Base-by-base conservation (phyloP, 352 stramenopile genomes). In the Globisporangium recalcitrans region DNA sequence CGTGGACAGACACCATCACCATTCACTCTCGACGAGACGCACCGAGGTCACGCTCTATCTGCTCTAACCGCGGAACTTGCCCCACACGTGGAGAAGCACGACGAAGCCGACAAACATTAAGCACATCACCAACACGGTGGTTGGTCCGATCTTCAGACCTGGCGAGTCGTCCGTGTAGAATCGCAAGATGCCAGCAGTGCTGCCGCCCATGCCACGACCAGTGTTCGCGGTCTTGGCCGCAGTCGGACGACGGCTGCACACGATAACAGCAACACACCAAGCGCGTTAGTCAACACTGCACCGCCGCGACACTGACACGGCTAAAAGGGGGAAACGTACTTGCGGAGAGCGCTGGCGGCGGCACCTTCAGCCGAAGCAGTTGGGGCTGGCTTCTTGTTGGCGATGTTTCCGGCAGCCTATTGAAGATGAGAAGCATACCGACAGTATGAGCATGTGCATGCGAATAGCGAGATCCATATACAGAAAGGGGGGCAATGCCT, bases 141-240 rank as follows among this genome's bases (percentile, higher is more conserved):
- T 98, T 40, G 96, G 96, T 64, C 93, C 94, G 63, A 98, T 95
- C 80, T 98, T 97, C 55, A 98, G 78, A 58, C 96, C 95, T 22
- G 96, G 94, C 63, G 93, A 97, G 77, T 98, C 96, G 77, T 98
- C 94, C 57, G 93, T 98, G 78, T 98, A 98, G 79, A 98, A 98
- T 75, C 96, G 91, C 70, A 98, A 76, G 81, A 98, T 98, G 64
- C 96, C 96, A 57, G 91, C 91, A 67, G 66, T 80, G 76, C 74
- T 93, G 64, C 75, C 87, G 69, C 73, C 86, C 86, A 94, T 94
- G 68, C 85, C 85, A 52, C 85, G 85, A 40, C 85, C 85, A 10
- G 71, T 94, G 74, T 94, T 94, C 61, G 78, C 66, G 38, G 72
- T 77, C 40, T 67, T 72, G 11, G 68, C 58, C 46, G 75, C 68